Evolutionary conservation across 116 monocot genomes (phyloP).

Genomic region (Cymodocea nodosa): DNA sequence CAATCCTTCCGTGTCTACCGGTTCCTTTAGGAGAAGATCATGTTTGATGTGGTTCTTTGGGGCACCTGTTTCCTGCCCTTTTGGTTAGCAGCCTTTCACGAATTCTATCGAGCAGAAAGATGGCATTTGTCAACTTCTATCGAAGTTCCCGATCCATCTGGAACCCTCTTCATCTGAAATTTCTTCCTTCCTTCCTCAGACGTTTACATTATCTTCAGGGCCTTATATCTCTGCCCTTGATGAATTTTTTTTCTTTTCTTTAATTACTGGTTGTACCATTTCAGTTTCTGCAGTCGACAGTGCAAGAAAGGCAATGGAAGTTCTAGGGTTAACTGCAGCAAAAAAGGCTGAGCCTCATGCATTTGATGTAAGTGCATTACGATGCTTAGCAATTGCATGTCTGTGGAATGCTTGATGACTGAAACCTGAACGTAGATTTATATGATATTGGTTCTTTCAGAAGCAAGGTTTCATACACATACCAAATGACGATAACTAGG

Average conservation of each 20-base stretch:
- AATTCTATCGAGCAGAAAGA: background rate
- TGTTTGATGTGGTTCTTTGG: no score
- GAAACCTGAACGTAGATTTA: background rate
- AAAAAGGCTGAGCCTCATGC: slow-evolving; percentile 16
- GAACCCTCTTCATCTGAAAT: background rate
- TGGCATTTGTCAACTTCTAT: background rate
- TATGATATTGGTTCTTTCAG: no score
- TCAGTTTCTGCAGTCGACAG: slow-evolving; percentile 48
- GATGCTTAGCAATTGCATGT: background rate
- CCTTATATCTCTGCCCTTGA: background rate
- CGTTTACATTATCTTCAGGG: background rate
- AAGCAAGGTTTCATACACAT: no score
- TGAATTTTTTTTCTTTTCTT: background rate
- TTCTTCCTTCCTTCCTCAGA: background rate
- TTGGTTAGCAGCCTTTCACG: background rate
- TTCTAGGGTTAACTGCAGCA: slow-evolving; percentile 32
- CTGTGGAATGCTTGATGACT: background rate
- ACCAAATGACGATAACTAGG: no score
- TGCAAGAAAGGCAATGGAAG: slow-evolving; percentile 49
- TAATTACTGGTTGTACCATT: background rate
- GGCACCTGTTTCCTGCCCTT: background rate
- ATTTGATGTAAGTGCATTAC: background rate
- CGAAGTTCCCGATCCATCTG: background rate
- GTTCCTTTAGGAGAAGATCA: no score
- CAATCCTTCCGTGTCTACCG: no score